Evolutionary conservation across 352 stramenopile genomes (phyloP), one percentile per base, ranked within the genome.

Genomic region (Pythium aquatile): DNA sequence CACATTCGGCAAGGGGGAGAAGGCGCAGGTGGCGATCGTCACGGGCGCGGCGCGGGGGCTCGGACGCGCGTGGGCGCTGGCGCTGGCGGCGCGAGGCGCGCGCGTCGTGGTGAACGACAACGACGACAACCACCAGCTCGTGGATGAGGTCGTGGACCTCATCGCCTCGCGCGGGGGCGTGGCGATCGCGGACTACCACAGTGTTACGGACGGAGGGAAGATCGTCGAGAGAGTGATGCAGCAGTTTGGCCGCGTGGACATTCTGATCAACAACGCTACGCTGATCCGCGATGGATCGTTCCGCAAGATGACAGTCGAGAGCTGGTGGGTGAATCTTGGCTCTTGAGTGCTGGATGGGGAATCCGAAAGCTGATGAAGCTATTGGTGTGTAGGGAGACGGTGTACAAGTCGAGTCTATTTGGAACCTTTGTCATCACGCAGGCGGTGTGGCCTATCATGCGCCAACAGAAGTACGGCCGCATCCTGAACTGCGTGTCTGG

Each of bases 231-330:
- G 63, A 2, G 77, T 75, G 4, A 51, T 88, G 58, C 68, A 85
- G 35, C 56, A 54, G 37, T 91, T 81, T 56, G 60, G 76, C 7
- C 73, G 81, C 35, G 61, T 91, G 30, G 80, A 91, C 59, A 91
- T 91, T 68, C 77, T 91, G 62, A 87, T 91, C 63, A 91, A 91
- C 65, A 90, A 90, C 35, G 77, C 80, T 42, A 88, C 80, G 37
- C 70, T 90, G 7, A 88, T 91, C 58, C 80, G 79, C 20, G 83
- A 91, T 55, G 80, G 79, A 28, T 88, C 83, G 17, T 91, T 91
- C 67, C 78, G 79, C 59, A 90, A 90, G 55, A 91, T 91, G 79
- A 90, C 71, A 35, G 30, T 71, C 14, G 68, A 85, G 29, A 72
- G 75, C 44, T 91, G 83, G 82, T 87, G 72, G n/a, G 51, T 42